These are phyloP conservation scores for Phaeosphaeria sp. DNA, from an alignment of 2,329 filamentous ascomycete species.

Conservation along the genomic window DNA sequence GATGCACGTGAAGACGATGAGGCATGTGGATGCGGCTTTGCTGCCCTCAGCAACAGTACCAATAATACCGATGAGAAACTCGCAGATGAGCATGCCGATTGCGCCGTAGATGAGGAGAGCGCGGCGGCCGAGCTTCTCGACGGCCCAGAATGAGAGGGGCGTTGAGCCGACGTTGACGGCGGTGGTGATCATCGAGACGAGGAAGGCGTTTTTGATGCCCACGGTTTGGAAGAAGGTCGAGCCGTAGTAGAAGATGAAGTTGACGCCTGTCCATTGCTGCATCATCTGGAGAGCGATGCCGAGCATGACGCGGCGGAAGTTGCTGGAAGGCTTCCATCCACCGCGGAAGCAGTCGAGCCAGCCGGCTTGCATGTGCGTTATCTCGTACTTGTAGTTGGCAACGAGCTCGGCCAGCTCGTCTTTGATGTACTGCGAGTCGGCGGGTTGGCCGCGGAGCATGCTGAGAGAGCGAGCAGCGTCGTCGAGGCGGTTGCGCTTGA, in stretches of 20 bases:
- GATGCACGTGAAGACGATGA: conserved; percentile 89
- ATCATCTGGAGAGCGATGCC: conserved; percentile 59
- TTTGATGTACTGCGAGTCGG: conserved; percentile 76
- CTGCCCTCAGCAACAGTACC: conserved; percentile 53
- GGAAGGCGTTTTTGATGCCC: conserved; percentile 77
- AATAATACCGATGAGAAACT: conserved; percentile 83
- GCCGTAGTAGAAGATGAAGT: conserved; percentile 65
- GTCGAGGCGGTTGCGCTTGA: conserved; percentile 76
- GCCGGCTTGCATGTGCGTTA: conserved; percentile 58
- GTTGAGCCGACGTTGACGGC: conserved; percentile 88
- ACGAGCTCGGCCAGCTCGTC: conserved; percentile 83
- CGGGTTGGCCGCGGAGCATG: conserved; percentile 75
- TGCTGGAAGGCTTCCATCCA: conserved; percentile 60
- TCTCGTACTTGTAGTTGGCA: conserved; percentile 87
- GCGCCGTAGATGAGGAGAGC: conserved; percentile 80
- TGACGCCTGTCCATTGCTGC: conserved; percentile 75
- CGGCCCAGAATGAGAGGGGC: conserved; percentile 84
- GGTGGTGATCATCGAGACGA: conserved; percentile 85
- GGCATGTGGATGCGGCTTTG: conserved; percentile 56
- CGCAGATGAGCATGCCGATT: conserved; percentile 81
- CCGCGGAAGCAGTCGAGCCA: conserved; percentile 73
- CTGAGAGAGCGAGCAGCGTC: conserved; percentile 68
- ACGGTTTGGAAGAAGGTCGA: conserved; percentile 60
- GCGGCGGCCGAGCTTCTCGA: conserved; percentile 83
- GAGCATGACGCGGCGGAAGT: conserved; percentile 56